phyloP scores from a whole-genome alignment of 306 rosid genomes.

The Mimosa bimucronata region DNA sequence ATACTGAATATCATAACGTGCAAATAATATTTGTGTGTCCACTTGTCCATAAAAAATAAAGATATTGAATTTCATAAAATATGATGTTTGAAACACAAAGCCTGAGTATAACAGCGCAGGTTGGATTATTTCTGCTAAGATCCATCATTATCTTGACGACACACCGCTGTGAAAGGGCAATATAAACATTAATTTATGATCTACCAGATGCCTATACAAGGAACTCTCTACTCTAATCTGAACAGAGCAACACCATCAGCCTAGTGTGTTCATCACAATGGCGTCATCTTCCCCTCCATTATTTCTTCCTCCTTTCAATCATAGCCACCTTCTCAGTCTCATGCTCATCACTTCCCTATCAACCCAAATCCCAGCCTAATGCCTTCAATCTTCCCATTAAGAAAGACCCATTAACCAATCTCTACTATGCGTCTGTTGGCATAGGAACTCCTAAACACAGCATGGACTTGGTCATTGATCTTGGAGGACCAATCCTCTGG shows the following conservation, averaged over 20 bases:
- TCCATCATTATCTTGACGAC: too few species aligned
- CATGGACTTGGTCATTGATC: conserved; percentile 41
- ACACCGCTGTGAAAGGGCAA: too few species aligned
- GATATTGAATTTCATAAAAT: too few species aligned
- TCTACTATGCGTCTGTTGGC: conserved; percentile 43
- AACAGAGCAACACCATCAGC: neutral
- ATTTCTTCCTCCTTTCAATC: conserved; percentile 4
- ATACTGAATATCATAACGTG: too few species aligned
- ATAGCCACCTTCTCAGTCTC: neutral
- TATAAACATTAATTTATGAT: too few species aligned
- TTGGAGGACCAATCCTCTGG: conserved; percentile 45
- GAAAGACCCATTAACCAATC: conserved; percentile 49
- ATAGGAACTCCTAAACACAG: conserved; percentile 46
- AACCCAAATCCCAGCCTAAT: neutral
- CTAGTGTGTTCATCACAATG: neutral
- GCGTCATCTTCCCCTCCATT: neutral
- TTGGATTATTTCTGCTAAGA: too few species aligned
- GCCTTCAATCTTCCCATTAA: conserved; percentile 37
- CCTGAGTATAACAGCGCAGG: too few species aligned
- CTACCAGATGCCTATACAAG: too few species aligned
- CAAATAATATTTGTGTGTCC: too few species aligned
- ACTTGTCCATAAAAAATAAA: too few species aligned
- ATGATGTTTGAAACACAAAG: too few species aligned
- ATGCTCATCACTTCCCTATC: neutral
- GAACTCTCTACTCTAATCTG: too few species aligned